phyloP scores from a whole-genome alignment of 805 yeast species.

The Lipomyces spencermartinsiae region DNA sequence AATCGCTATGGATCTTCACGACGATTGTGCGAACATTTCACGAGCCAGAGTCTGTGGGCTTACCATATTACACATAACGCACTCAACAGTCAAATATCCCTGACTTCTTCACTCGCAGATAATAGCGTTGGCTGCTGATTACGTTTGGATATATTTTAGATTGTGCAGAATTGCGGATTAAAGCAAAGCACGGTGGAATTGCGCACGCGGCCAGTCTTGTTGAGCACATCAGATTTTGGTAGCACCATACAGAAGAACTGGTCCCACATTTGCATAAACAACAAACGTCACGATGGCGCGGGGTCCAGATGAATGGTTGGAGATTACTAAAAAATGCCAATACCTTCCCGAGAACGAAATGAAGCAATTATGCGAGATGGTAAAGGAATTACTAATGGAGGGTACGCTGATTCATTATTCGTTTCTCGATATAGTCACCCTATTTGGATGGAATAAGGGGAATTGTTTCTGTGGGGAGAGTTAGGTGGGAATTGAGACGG shows the following conservation, averaged over 20 bases:
- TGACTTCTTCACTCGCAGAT: too few species aligned
- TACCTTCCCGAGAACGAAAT: conserved; percentile 89
- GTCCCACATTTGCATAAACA: not conserved
- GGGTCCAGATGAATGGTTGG: conserved; percentile 97
- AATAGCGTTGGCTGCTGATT: too few species aligned
- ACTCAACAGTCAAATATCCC: too few species aligned
- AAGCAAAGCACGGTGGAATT: not conserved
- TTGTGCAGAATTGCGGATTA: too few species aligned
- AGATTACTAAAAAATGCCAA: conserved; percentile 87
- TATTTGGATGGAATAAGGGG: not conserved
- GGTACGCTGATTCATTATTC: conserved; percentile 36
- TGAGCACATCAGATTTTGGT: not conserved
- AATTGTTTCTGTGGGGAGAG: not conserved
- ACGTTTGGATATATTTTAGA: too few species aligned
- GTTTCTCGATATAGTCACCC: conserved; percentile 2
- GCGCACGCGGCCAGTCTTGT: not conserved
- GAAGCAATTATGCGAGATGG: conserved; percentile 95
- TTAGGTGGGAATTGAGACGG: not conserved
- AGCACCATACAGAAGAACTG: not conserved
- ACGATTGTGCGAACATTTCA: not conserved
- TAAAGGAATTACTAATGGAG: conserved; percentile 93
- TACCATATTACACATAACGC: too few species aligned
- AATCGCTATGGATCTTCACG: not conserved
- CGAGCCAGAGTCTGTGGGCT: too few species aligned
- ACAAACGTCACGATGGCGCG: conserved; percentile 40